phyloP scores from a whole-genome alignment of 495 filamentous ascomycete species.

The Aeminium ludgeri region DNA sequence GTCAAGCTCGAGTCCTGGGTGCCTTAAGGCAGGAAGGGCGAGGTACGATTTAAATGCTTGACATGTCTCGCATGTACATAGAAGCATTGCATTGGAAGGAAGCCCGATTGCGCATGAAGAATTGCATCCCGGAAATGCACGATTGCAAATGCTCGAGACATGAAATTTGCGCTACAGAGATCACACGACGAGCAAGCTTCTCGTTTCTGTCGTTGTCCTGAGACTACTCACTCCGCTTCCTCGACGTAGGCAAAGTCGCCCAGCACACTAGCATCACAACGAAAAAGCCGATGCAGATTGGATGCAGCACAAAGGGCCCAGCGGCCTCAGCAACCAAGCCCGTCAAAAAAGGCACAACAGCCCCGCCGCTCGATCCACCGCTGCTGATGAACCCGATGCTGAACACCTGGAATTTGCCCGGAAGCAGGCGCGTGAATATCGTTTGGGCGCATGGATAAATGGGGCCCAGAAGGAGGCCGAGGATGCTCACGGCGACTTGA shows the following conservation, averaged over 20 bases:
- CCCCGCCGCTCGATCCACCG: constrained; percentile 59
- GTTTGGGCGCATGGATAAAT: constrained; percentile 56
- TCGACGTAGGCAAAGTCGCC: constrained; percentile 36
- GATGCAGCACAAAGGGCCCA: constrained; percentile 62
- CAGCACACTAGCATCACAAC: constrained; percentile 53
- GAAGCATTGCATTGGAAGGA: too few relatives aligned
- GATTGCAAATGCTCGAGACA: too few relatives aligned
- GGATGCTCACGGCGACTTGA: constrained; percentile 44
- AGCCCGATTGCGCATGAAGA: too few relatives aligned
- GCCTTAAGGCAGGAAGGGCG: too few relatives aligned
- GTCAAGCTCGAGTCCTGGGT: too few relatives aligned
- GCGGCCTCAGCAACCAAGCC: constrained; percentile 50
- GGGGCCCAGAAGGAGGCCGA: constrained; percentile 64
- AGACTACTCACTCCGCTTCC: constrained; percentile 36
- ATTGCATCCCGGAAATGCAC: too few relatives aligned
- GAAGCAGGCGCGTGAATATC: constrained; percentile 46
- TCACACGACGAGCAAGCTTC: background rate
- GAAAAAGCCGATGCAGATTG: constrained; percentile 47
- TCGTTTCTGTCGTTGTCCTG: too few relatives aligned
- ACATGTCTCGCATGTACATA: too few relatives aligned
- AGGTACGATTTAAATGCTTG: too few relatives aligned
- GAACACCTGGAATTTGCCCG: constrained; percentile 44
- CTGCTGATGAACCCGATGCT: constrained; percentile 53
- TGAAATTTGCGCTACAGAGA: too few relatives aligned
- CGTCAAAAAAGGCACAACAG: constrained; percentile 57